A percentile compares a stretch with the other conserved stretches of the same genome.
phyloP scores from a whole-genome alignment of 139 green algal genomes.

The Coccomyxa sp. region DNA sequence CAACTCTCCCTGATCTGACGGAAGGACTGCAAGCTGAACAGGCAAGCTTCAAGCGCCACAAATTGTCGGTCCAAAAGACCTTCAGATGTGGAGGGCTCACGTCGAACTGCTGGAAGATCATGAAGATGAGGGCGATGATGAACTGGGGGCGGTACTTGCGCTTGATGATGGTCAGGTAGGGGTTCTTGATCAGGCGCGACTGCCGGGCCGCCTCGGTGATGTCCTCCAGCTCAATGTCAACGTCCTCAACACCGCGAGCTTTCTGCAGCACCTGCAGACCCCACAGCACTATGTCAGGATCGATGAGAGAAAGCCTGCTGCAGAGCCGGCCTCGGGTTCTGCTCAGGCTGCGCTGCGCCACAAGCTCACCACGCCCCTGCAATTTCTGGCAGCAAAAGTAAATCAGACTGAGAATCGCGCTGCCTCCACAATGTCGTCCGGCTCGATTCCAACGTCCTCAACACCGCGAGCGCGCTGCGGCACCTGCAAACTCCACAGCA shows the following conservation, averaged over 20 bases:
- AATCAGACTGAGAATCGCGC: no score
- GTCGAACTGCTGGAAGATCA: slow-evolving; percentile 34
- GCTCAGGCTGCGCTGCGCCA: neutral
- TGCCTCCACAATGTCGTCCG: slow-evolving; percentile 10
- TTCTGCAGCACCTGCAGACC: slow-evolving; percentile 35
- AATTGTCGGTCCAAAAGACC: no score
- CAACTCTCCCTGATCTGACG: no score
- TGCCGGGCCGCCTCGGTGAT: slow-evolving; percentile 3
- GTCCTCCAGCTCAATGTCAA: slow-evolving; percentile 24
- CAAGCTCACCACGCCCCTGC: neutral
- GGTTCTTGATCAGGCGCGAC: neutral
- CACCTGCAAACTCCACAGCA: slow-evolving; percentile 23
- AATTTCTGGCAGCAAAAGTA: no score
- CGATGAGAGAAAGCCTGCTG: neutral
- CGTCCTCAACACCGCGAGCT: slow-evolving; percentile 44
- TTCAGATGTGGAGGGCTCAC: no score
- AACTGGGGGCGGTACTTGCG: slow-evolving; percentile 24
- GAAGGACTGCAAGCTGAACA: no score
- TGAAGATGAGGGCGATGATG: slow-evolving; percentile 11
- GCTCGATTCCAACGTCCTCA: slow-evolving; percentile 27
- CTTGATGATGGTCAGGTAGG: slow-evolving; percentile 17
- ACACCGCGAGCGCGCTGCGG: slow-evolving; percentile 48
- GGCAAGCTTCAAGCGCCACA: no score
- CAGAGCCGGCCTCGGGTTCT: neutral
- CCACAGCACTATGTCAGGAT: no score